Evolutionary conservation across 345 rosid species (phyloP).

Genomic region (Firmiana major): DNA sequence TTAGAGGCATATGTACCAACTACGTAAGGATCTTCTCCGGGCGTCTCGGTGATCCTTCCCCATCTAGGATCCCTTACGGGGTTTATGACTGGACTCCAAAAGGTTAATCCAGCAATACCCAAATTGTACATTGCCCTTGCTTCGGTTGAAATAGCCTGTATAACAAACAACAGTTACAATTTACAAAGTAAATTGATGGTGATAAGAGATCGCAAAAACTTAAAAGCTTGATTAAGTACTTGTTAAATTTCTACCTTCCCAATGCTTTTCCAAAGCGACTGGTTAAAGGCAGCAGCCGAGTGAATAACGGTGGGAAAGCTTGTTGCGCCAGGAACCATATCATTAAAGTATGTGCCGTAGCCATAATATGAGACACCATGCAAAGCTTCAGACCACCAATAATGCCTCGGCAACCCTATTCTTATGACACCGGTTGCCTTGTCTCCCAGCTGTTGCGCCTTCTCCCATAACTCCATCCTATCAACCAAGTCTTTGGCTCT

Average conservation of each 20-base stretch:
- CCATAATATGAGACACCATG: slow-evolving; percentile 17
- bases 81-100: slow-evolving; percentile 34
- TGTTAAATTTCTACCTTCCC: slow-evolving; percentile 19
- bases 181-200: not conserved
- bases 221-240: not conserved
- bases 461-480: not conserved
- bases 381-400: slow-evolving; percentile 22
- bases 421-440: not conserved
- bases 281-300: slow-evolving; percentile 12
- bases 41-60: slow-evolving; percentile 50
- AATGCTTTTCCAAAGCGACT: not conserved
- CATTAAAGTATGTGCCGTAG: not conserved
- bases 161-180: not conserved
- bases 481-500: not conserved
- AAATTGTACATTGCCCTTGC: slow-evolving; percentile 41
- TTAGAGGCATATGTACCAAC: slow-evolving; percentile 35
- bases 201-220: not conserved
- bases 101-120: slow-evolving; percentile 37
- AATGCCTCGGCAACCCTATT: slow-evolving; percentile 7
- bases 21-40: slow-evolving; percentile 54
- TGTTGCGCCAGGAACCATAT: not conserved
- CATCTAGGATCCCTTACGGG: slow-evolving; percentile 51
- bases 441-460: slow-evolving; percentile 9
- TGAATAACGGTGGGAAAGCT: slow-evolving; percentile 18
- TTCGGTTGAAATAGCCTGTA: slow-evolving; percentile 34